Conservation (phyloP, 768 basidiomycete genomes). For the Neoboletus magnificus region DNA sequence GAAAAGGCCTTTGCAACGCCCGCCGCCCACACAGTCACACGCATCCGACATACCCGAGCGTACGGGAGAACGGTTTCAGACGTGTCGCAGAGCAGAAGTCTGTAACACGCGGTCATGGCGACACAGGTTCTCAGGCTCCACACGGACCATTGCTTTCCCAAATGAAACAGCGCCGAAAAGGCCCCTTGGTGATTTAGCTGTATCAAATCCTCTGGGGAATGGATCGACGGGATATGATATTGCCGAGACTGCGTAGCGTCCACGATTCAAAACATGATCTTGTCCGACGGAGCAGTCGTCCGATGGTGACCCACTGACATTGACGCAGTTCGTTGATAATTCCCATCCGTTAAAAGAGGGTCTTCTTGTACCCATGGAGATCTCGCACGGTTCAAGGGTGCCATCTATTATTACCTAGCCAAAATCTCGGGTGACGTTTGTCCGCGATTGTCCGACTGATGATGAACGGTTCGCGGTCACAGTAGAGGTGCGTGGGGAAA, state of each 20-base stretch:
- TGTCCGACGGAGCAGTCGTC: background rate
- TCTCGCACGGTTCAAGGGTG: conserved; percentile 3
- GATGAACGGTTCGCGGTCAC: background rate
- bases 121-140: background rate
- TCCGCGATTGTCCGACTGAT: background rate
- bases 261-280: background rate
- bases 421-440: background rate
- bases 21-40: background rate
- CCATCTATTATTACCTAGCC: background rate
- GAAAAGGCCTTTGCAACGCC: conserved; percentile 1
- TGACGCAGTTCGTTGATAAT: background rate
- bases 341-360: background rate
- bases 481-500: background rate
- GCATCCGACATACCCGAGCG: background rate
- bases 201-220: background rate
- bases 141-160: background rate
- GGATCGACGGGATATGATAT: background rate
- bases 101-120: conserved; percentile 1
- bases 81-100: conserved; percentile 1
- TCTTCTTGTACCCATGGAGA: background rate
- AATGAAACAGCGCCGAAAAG: background rate
- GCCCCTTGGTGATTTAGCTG: background rate
- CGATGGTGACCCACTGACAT: background rate
- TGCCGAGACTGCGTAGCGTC: background rate
- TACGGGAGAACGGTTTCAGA: conserved; percentile 12